Evolutionary conservation across 331 rosid genomes (phyloP).

Genomic region (Stylosanthes scabra): DNA sequence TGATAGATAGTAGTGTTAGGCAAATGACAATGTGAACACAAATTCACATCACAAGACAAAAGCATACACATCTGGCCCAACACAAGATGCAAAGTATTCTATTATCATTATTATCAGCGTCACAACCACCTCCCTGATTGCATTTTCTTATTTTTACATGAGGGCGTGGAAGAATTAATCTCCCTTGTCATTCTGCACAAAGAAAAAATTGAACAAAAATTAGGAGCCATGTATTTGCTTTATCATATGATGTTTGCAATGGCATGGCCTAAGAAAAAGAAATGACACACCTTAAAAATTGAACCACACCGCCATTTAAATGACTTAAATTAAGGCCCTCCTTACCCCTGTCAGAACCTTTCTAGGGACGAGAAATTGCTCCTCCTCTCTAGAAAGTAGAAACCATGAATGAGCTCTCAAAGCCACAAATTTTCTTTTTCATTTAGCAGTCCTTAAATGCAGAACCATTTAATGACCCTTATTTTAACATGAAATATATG

Average conservation of each 20-base stretch:
- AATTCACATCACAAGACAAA: not conserved
- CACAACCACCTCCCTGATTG: not conserved
- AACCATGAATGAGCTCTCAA: constrained; percentile 21
- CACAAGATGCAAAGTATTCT: too few relatives aligned
- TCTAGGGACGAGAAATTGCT: constrained; percentile 49
- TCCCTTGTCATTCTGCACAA: not conserved
- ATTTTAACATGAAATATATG: not conserved
- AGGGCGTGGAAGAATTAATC: not conserved
- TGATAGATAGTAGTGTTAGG: not conserved
- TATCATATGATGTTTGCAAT: not conserved
- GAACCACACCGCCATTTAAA: constrained; percentile 43
- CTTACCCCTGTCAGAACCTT: constrained; percentile 40
- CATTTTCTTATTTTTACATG: not conserved
- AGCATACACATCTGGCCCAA: constrained; percentile 34
- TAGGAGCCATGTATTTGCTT: not conserved
- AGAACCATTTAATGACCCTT: constrained; percentile 35
- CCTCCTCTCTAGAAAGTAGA: constrained; percentile 42
- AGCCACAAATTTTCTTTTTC: constrained; percentile 24
- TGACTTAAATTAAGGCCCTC: constrained; percentile 42
- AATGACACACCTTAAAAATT: constrained; percentile 45
- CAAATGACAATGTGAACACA: constrained; percentile 25
- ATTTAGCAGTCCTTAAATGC: constrained; percentile 36
- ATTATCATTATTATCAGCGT: too few relatives aligned
- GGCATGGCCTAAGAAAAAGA: constrained; percentile 21
- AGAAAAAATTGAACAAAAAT: constrained; percentile 4